A percentile compares a stretch with the other conserved stretches of the same genome.
phyloP scores from a whole-genome alignment of 2,329 filamentous ascomycete genomes.

The Colletotrichum nymphaeae region DNA sequence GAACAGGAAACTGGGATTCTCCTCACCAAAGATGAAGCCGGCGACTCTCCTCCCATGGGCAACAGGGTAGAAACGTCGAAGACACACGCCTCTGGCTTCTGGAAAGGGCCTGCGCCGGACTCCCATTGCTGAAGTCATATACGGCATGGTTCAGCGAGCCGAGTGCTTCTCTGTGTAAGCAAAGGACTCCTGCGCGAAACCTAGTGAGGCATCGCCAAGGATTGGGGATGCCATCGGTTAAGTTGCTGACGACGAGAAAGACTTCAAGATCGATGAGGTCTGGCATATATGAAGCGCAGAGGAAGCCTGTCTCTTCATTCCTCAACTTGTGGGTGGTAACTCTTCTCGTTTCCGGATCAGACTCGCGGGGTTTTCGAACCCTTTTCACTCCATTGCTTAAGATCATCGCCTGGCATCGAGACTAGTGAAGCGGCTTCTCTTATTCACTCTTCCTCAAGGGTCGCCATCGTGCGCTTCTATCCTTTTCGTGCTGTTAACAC shows the following conservation, averaged over 20 bases:
- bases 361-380: too few relatives aligned
- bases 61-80: too few relatives aligned
- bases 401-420: not conserved
- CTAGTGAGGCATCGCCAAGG: not conserved
- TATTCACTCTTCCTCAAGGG: constrained; percentile 50
- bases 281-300: not conserved
- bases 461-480: constrained; percentile 51
- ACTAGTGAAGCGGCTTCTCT: not conserved
- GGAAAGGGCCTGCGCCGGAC: not conserved
- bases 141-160: not conserved
- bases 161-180: not conserved
- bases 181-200: not conserved
- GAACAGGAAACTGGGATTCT: too few relatives aligned
- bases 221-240: not conserved
- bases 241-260: not conserved
- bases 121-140: not conserved
- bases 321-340: too few relatives aligned
- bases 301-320: not conserved
- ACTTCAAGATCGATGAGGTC: not conserved
- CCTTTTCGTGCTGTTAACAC: not conserved
- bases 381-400: too few relatives aligned
- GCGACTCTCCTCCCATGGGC: too few relatives aligned
- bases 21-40: too few relatives aligned
- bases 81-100: not conserved
- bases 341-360: too few relatives aligned